These are phyloP conservation scores for Cladophialophora immunda DNA, from an alignment of 2,329 filamentous ascomycete genomes.

Conservation along the genomic window DNA sequence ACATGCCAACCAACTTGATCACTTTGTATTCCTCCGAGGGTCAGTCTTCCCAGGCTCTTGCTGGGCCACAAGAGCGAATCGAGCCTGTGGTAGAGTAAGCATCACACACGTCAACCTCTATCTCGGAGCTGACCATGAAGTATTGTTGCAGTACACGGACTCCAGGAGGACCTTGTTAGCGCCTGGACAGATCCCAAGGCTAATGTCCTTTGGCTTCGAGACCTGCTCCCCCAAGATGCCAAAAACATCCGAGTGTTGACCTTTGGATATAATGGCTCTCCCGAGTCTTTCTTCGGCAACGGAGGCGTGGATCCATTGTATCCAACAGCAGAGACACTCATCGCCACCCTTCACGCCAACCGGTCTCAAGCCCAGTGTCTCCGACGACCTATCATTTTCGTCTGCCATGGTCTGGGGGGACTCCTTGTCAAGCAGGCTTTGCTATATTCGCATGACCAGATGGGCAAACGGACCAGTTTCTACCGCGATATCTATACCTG, in stretches of 20 bases:
- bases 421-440: conserved; percentile 50
- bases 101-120: too few relatives aligned
- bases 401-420: conserved; percentile 51
- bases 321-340: conserved; percentile 44
- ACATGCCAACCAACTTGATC: too few relatives aligned
- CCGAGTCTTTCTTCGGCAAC: conserved; percentile 6
- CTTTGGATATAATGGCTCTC: conserved; percentile 34
- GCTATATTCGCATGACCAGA: conserved; percentile 40
- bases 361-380: conserved; percentile 41
- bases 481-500: conserved; percentile 45
- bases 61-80: too few relatives aligned
- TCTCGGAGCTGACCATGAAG: conserved; percentile 16
- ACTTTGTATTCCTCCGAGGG: too few relatives aligned
- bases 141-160: conserved; percentile 41
- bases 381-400: conserved; percentile 49
- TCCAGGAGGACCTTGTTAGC: conserved; percentile 34
- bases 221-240: conserved; percentile 35
- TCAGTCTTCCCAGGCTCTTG: too few relatives aligned
- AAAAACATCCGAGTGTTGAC: conserved; percentile 32
- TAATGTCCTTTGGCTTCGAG: conserved; percentile 38
- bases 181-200: conserved; percentile 40
- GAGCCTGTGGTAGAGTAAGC: conserved; percentile 1
- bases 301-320: neutral
- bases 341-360: conserved; percentile 46
- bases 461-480: conserved; percentile 41